Base-by-base conservation (phyloP, 176 grass and related monocot genomes). In the Hordeum vulgare region DNA sequence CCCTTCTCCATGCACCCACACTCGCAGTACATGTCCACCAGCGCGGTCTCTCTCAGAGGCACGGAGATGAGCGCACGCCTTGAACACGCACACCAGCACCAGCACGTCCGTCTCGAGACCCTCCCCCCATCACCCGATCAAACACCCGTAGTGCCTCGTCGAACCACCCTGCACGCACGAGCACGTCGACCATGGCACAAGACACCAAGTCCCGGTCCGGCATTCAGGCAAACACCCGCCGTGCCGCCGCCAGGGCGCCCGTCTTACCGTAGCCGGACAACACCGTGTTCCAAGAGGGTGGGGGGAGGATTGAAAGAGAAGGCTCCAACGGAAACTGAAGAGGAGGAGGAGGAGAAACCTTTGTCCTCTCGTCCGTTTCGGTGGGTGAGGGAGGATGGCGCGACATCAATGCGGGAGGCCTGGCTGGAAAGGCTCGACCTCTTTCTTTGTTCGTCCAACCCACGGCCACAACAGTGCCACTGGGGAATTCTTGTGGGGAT, bases 221-320 rank as follows among this genome's bases (percentile, higher is more conserved):
- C 89, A 94, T 94, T 94, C 71, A 63, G 39, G 44, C 83, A 71
- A 94, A 91, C 70, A 91, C 0, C 28, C 84, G 83, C 15, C 80
- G 51, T 14, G 83, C 86, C n/a, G 76, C 73, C 8, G 6, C 56
- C 18, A 89, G 47, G 28, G 86, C 71, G 0, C 92, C 80, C 28
- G 51, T 74, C 61, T 89, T 89, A 21, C 83, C 86, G 25, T 84
- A 94, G 0, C 83, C 80, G 0, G 86, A 94, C 29, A 94, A 51
- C 76, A 91, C n/a, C n/a, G n/a, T n/a, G n/a, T n/a, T n/a, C n/a
- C n/a, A n/a, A n/a, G n/a, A n/a, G n/a, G n/a, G n/a, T n/a, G n/a
- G n/a, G n/a, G n/a, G n/a, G n/a, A n/a, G n/a, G n/a, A n/a, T n/a
- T 25, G 57, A 24, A 60, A 9, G n/a, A 25, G 9, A 25, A 60